Evolutionary conservation across 2,329 filamentous ascomycete genomes (phyloP), one percentile per base, ranked within the genome.

Genomic region (Penicillium sclerotiorum): DNA sequence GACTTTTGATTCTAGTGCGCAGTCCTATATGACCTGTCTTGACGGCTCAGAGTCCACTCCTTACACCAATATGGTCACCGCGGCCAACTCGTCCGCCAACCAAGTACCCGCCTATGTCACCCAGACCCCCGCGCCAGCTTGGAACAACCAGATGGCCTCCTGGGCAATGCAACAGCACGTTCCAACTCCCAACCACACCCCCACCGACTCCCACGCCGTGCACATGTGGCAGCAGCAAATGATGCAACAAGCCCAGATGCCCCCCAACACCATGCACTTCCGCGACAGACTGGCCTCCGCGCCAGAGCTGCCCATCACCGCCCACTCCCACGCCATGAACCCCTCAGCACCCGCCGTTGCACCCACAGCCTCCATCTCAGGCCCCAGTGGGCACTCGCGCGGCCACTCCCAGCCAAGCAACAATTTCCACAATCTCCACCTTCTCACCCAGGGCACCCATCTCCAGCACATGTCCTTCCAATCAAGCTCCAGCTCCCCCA

Each of bases 261-360:
- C 56, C 13, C 36, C 43, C 32, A 48, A 58, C 28, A 18, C 52
- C 4, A 46, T 50, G 40, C 56, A 60, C 43, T 71, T 68, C 57
- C 54, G 68, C 47, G 64, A 70, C 36, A 67, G 68, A 4, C 50
- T 71, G 27, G 65, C 61, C 5, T 70, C 67, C 13, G 66, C 67
- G 5, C 68, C 68, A 0, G 66, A 69, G 27, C 53, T 69, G 18
- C 60, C 64, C 11, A 36, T 67, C 6, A 33, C 35, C n/a, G n/a
- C n/a, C n/a, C n/a, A n/a, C n/a, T n/a, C n/a, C 17, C 43, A 36
- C 6, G 3, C 22, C 5, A 15, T 22, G 5, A 22, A 15, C 22
- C 32, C 15, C 9, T 15, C 42, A 9, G 37, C 45, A 5, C 45
- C 50, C 49, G 44, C 51, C 41, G 25, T 37, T 6, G 27, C 48